Percentiles rank a stretch among this genome's conserved stretches.
Evolutionary conservation across 1,284 basidiomycete species (phyloP).

Genomic region (Neolentinus lepideus): DNA sequence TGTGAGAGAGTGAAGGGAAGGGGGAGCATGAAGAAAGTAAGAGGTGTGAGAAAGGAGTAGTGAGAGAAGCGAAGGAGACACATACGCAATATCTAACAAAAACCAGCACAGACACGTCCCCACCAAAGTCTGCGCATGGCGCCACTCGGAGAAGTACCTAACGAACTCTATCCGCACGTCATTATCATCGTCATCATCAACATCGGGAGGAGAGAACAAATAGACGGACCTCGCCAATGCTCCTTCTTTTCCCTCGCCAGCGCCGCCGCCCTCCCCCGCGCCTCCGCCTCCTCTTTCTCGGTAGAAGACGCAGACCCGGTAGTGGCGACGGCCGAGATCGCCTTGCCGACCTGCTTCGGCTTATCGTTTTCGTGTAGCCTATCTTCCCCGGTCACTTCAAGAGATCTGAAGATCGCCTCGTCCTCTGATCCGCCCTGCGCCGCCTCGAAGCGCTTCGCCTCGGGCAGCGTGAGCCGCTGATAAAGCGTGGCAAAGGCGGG

Average conservation of each 20-base stretch:
- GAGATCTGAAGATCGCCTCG: slow-evolving; percentile 25
- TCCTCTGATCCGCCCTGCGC: slow-evolving; percentile 31
- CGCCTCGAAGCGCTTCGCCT: slow-evolving; percentile 51
- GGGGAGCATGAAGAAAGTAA: too few species aligned
- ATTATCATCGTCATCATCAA: not conserved
- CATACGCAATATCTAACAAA: slow-evolving; percentile 45
- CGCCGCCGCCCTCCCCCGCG: slow-evolving; percentile 1
- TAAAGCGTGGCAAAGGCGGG: slow-evolving; percentile 59
- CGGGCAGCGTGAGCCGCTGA: slow-evolving; percentile 69
- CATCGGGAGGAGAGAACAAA: not conserved
- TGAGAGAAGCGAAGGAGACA: too few species aligned
- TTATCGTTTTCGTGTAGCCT: not conserved
- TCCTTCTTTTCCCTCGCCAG: slow-evolving; percentile 22
- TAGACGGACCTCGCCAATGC: slow-evolving; percentile 16
- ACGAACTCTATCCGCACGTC: slow-evolving; percentile 31
- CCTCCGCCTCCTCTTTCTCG: not conserved
- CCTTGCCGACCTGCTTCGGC: not conserved
- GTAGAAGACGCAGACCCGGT: not conserved
- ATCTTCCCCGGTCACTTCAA: slow-evolving; percentile 4
- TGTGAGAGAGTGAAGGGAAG: too few species aligned
- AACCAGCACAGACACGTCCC: slow-evolving; percentile 51
- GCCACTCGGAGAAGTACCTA: slow-evolving; percentile 50
- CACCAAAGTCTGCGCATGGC: slow-evolving; percentile 44
- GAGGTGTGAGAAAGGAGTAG: not conserved
- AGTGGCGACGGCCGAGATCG: not conserved